Evolutionary conservation across 768 basidiomycete species (phyloP), one percentile per base, ranked within the genome.

Genomic region (Hygrophorus pudorinus): DNA sequence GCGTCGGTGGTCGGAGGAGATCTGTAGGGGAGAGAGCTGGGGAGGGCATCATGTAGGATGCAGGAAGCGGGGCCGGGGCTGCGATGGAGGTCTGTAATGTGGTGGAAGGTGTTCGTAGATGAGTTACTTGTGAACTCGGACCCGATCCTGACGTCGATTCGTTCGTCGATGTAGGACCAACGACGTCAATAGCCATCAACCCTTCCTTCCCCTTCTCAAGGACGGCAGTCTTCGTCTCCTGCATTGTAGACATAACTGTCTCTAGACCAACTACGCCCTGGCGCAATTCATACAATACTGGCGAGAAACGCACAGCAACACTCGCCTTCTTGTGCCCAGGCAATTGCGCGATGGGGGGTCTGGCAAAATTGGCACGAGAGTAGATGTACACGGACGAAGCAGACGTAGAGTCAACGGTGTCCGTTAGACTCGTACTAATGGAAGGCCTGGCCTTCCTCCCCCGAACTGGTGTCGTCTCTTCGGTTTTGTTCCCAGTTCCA

Each of bases 291-390:
- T 92, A 98, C 33, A 99, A 61, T 16, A 97, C 72, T 0, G 94
- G 96, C 24, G 88, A 93, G 63, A 98, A 99, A 37, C 81, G 72
- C 30, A 99, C 91, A 1, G 88, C 94, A 2, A 98, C 84, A 53
- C 86, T 91, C 0, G 94, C 84, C 53, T 94, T 96, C 65, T 91
- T 90, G 68, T 97, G 89, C 1, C 96, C 96, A 2, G 96, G 93
- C 4, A 98, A 68, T 58, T 93, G 92, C 11, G 92, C 96, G 46
- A 98, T 79, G 0, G 96, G 94, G 1, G 90, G 85, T 34, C 88
- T 71, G 1, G 90, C 81, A 61, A 99, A 88, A 64, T 96, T 98
- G 33, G 89, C 89, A 27, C 96, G 77, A 6, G 92, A 87, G 64
- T 98, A 98, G 54, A 99, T 88, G 67, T 88, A 97, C 21, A 98